Evolutionary conservation across 192 early-diverging fungal species (phyloP), one percentile per base, ranked within the genome.

Genomic region (Coemansia sp.): DNA sequence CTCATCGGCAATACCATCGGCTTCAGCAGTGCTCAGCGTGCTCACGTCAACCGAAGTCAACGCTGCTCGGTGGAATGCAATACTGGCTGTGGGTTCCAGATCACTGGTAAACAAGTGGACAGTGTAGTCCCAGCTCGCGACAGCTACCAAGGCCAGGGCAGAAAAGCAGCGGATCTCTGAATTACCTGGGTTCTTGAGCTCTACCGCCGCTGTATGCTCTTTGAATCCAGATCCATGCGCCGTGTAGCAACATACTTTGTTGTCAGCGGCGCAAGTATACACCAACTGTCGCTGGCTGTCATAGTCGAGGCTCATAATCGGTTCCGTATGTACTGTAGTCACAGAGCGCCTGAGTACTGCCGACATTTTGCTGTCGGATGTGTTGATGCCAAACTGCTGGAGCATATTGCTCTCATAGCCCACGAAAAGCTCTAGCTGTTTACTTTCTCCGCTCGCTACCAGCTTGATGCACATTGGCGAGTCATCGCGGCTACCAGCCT

Each of bases 211-310:
- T 0, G 10, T 20, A 4, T 34, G 20, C 18, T 36, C 50, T 10
- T 58, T 31, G 12, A 66, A 33, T 12, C 24, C 36, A 27, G 39
- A 43, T 2, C 11, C 46, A 22, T 66, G 65, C 0, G 70, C 27
- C 8, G 34, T 39, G 31, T 68, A 66, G 60, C 81, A 68, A 49
- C 81, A 75, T 6, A 83, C 63, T 24, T 53, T 69, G 73, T 67
- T 75, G 43, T 83, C 81, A 1, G 81, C 81, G 2, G 81, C 72
- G 52, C 81, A 83, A 0, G 81, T 83, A 47, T 75, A 83, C 9
- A 79, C 63, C 8, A 36, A 39, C 46, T 62, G 53, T 12, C 27
- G 5, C 22, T 64, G 36, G 31, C 9, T 9, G 68, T 76, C 68
- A 36, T 70, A 67, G 62, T 73, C 76, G 11, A 83, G 22, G 33